Evolutionary conservation across 495 filamentous ascomycete species (phyloP).

Genomic region (Xylaria curta): DNA sequence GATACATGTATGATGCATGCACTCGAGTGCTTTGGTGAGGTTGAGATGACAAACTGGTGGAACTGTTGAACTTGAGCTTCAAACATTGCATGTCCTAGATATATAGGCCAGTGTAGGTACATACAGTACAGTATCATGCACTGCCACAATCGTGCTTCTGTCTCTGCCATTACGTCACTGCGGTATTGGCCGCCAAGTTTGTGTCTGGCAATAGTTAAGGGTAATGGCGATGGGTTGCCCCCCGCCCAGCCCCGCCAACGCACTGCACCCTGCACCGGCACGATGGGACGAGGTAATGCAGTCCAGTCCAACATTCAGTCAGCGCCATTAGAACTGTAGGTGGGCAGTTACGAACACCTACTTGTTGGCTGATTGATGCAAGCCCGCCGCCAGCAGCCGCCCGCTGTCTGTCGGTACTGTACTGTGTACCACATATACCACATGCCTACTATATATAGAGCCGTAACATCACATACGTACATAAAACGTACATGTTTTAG

Average conservation of each 20-base stretch:
- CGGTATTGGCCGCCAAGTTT: neutral
- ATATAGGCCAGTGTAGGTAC: neutral
- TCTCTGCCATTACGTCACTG: conserved; percentile 17
- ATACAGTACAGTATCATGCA: neutral
- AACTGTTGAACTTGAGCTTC: neutral
- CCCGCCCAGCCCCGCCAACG: neutral
- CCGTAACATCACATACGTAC: neutral
- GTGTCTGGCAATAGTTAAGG: too few species aligned
- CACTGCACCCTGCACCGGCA: neutral
- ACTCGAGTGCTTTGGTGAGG: too few species aligned
- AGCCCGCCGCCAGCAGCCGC: neutral
- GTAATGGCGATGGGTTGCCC: neutral
- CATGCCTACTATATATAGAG: neutral
- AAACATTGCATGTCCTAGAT: neutral
- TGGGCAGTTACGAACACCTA: too few species aligned
- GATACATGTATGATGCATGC: neutral
- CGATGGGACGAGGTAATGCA: neutral
- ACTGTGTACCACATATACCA: neutral
- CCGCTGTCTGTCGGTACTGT: neutral
- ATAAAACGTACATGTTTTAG: neutral
- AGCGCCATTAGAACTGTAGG: neutral
- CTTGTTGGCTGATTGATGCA: neutral
- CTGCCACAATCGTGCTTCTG: neutral
- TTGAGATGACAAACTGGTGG: too few species aligned
- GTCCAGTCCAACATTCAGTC: neutral